These are phyloP conservation scores for Backusella mclennaniae DNA, from an alignment of 192 early-diverging fungal genomes.

Conservation along the genomic window DNA sequence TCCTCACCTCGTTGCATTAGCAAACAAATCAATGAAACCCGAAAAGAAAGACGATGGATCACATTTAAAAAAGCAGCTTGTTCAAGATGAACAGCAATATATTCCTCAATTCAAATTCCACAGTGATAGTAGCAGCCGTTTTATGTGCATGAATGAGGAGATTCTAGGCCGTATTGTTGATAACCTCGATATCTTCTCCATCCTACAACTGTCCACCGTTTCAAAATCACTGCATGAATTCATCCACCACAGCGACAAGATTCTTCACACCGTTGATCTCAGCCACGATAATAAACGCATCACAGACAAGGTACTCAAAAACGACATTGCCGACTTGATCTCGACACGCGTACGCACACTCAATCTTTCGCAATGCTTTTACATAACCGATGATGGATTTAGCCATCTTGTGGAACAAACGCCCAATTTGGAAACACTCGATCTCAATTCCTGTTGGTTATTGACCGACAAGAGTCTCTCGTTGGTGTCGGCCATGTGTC, in stretches of 20 bases:
- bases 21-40: slow-evolving; percentile 34
- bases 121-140: background rate
- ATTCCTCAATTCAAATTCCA: background rate
- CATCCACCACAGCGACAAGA: background rate
- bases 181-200: background rate
- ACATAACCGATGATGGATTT: slow-evolving; percentile 63
- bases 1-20: slow-evolving; percentile 63
- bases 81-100: background rate
- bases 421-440: slow-evolving; percentile 42
- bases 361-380: slow-evolving; percentile 68
- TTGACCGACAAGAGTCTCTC: slow-evolving; percentile 63
- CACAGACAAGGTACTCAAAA: slow-evolving; percentile 42
- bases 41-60: background rate
- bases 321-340: slow-evolving; percentile 38
- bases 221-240: background rate
- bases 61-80: background rate
- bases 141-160: background rate
- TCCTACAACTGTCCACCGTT: background rate
- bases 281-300: slow-evolving; percentile 58
- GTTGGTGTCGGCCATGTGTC: slow-evolving; percentile 42
- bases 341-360: slow-evolving; percentile 46
- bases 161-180: background rate
- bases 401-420: slow-evolving; percentile 39
- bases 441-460: slow-evolving; percentile 70
- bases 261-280: slow-evolving; percentile 57